phyloP scores from a whole-genome alignment of 2,329 filamentous ascomycete species.

The Monosporascus ibericus region DNA sequence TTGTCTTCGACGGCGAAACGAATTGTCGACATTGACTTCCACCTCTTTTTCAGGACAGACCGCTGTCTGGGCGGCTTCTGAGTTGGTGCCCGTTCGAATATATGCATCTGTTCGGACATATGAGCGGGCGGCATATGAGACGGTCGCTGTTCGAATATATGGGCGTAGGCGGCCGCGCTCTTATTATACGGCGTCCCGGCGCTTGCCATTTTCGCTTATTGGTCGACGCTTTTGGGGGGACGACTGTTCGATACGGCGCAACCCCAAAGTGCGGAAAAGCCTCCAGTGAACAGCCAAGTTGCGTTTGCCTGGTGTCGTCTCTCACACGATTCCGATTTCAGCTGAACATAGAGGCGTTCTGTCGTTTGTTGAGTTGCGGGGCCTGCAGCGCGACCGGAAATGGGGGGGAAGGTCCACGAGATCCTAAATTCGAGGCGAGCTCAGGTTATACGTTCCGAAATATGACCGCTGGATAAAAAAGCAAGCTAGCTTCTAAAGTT shows the following conservation, averaged over 20 bases:
- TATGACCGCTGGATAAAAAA: no score
- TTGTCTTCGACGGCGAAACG: not conserved
- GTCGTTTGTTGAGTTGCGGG: not conserved
- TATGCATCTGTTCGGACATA: not conserved
- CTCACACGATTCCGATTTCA: not conserved
- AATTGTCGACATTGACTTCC: not conserved
- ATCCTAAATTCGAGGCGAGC: no score
- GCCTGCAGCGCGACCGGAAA: no score
- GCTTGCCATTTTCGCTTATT: not conserved
- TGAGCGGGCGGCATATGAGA: no score
- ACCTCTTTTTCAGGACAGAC: not conserved
- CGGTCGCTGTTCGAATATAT: not conserved
- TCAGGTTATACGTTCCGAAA: no score
- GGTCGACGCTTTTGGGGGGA: not conserved
- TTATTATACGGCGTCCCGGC: not conserved
- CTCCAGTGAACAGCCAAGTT: not conserved
- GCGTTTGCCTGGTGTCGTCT: not conserved
- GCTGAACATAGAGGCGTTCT: not conserved
- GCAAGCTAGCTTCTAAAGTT: no score
- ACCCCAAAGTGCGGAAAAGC: not conserved
- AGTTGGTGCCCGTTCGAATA: no score
- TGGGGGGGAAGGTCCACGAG: no score
- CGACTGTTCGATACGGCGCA: not conserved
- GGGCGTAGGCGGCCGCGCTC: not conserved
- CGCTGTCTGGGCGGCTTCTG: not conserved